A percentile compares a stretch with the other conserved stretches of the same genome.
These are phyloP conservation scores for Beauveria scarabaeidicola DNA, from an alignment of 2,329 filamentous ascomycete species.

Conservation along the genomic window DNA sequence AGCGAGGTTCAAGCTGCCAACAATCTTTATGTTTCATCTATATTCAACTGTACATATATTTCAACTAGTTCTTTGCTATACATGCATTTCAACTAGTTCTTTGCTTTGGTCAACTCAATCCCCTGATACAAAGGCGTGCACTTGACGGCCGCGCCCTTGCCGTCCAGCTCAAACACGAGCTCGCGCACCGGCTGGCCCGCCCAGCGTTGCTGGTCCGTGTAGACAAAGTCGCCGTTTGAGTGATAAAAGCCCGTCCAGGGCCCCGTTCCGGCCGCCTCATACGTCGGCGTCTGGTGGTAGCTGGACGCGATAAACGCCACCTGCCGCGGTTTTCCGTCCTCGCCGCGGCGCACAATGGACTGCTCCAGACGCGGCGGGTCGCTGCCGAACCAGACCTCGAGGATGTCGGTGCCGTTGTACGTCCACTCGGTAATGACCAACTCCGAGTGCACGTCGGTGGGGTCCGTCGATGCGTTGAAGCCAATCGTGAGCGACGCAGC, in stretches of 20 bases:
- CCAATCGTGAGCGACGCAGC: slow-evolving; percentile 12
- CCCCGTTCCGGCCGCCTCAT: neutral
- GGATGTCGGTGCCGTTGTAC: slow-evolving; percentile 15
- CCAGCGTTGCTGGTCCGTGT: neutral
- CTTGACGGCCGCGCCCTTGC: neutral
- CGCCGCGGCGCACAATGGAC: neutral
- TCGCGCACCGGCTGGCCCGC: neutral
- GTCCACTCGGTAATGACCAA: slow-evolving; percentile 10
- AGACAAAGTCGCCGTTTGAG: neutral
- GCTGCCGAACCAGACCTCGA: neutral
- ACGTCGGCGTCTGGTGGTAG: neutral
- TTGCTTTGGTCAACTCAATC: neutral
- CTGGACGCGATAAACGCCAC: neutral
- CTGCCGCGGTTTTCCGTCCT: neutral
- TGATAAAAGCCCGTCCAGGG: neutral
- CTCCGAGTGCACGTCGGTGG: slow-evolving; percentile 4
- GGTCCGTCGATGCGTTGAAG: slow-evolving; percentile 9
- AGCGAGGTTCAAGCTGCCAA: too few species aligned
- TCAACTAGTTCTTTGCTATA: neutral
- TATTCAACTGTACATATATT: neutral
- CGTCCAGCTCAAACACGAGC: slow-evolving; percentile 4
- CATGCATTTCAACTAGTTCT: neutral
- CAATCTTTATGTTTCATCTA: too few species aligned
- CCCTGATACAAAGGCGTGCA: neutral
- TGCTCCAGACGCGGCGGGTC: neutral